A percentile compares a stretch with the other conserved stretches of the same genome.
Conservation (phyloP, 176 grass and related monocot genomes). For the Raddia distichophylla region DNA sequence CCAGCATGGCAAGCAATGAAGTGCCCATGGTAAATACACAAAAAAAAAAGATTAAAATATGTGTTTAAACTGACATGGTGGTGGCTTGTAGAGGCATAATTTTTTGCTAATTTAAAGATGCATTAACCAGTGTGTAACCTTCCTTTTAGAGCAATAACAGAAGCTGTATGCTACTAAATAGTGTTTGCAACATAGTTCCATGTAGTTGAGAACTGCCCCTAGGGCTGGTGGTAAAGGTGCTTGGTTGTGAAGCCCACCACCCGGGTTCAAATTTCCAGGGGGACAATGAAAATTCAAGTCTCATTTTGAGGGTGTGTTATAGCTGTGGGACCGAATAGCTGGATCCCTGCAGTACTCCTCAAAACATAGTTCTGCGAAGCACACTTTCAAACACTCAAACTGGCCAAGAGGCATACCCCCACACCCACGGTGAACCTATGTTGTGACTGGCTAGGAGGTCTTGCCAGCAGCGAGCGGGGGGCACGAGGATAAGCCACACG, state of each 20-base stretch:
- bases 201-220: no score
- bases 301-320: no score
- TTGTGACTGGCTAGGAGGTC: no score
- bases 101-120: slow-evolving; percentile 1
- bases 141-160: neutral
- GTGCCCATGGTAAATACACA: slow-evolving; percentile 14
- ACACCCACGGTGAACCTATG: neutral
- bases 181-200: slow-evolving; percentile 11
- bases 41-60: neutral
- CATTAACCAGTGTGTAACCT: slow-evolving; percentile 1
- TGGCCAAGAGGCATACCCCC: neutral
- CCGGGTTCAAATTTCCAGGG: no score
- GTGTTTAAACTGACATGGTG: neutral
- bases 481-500: no score
- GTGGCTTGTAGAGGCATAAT: neutral
- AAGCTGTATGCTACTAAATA: slow-evolving; percentile 16
- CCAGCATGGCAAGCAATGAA: slow-evolving; percentile 16
- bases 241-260: no score
- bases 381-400: neutral
- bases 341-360: no score
- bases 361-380: slow-evolving; percentile 1
- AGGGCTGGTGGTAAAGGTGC: no score
- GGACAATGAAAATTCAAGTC: no score
- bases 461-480: no score
- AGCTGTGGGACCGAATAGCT: no score